phyloP scores from a whole-genome alignment of 148 eudicot species.

The Vaccinium darrowii region DNA sequence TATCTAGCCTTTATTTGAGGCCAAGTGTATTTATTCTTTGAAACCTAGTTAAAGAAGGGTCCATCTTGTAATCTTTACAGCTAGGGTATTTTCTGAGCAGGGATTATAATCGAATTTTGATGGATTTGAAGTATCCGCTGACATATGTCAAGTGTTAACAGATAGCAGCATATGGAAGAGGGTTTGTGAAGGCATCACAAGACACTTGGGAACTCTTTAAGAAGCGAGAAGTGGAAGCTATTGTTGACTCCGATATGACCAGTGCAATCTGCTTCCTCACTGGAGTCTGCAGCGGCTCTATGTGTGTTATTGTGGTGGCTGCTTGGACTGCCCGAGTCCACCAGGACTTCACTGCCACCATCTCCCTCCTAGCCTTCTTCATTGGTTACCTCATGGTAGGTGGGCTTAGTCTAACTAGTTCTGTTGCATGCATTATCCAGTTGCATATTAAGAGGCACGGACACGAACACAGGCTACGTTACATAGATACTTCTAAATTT shows the following conservation, averaged over 20 bases:
- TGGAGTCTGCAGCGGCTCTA: constrained; percentile 89
- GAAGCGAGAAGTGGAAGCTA: constrained; percentile 51
- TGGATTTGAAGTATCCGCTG: constrained; percentile 7
- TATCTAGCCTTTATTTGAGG: neutral
- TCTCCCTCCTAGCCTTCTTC: constrained; percentile 75
- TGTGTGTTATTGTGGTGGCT: constrained; percentile 80
- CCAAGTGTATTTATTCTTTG: neutral
- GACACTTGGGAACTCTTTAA: constrained; percentile 91
- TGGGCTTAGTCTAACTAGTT: constrained; percentile 9
- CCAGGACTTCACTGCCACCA: constrained; percentile 63
- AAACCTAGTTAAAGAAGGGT: neutral
- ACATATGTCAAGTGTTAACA: constrained; percentile 21
- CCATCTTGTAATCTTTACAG: neutral
- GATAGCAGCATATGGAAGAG: constrained; percentile 94
- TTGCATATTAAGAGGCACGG: neutral
- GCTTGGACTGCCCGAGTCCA: constrained; percentile 81
- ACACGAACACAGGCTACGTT: neutral
- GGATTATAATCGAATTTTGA: neutral
- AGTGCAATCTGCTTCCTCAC: constrained; percentile 84
- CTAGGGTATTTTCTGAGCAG: neutral
- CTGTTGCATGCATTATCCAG: neutral
- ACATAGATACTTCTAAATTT: neutral
- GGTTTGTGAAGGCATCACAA: constrained; percentile 77
- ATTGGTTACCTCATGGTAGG: constrained; percentile 93
- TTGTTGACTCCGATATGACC: constrained; percentile 87